These are phyloP conservation scores for Eucommia ulmoides DNA, from an alignment of 257 asterid species.

Conservation along the genomic window DNA sequence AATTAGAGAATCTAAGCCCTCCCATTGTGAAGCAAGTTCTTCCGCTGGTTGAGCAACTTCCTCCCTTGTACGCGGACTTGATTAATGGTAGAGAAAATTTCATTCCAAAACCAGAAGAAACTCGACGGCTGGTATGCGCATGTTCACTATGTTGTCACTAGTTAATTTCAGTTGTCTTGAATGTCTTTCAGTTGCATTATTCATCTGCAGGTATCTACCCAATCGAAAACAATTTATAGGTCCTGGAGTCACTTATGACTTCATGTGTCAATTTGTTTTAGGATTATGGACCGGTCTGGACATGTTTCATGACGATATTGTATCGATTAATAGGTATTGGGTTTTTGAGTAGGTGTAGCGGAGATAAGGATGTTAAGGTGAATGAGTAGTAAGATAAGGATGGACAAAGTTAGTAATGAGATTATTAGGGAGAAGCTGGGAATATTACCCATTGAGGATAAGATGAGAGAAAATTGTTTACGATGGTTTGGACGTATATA, in stretches of 20 bases:
- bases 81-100: conserved; percentile 84
- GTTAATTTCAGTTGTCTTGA: background rate
- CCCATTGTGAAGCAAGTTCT: conserved; percentile 79
- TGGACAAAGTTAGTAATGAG: no score
- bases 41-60: conserved; percentile 93
- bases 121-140: conserved; percentile 60
- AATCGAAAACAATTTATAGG: background rate
- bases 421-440: no score
- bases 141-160: conserved; percentile 4
- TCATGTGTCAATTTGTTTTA: background rate
- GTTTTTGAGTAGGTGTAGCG: no score
- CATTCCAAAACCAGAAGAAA: conserved; percentile 83
- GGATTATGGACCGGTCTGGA: background rate
- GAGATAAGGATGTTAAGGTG: no score
- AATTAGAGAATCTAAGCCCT: conserved; percentile 84
- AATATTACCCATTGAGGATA: no score
- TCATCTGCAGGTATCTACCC: background rate
- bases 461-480: no score
- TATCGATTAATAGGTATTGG: no score
- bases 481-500: no score
- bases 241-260: background rate
- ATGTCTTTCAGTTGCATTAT: background rate
- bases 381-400: no score
- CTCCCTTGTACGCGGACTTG: conserved; percentile 89
- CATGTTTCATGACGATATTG: no score